Evolutionary conservation across 371 early-diverging fungal genomes (phyloP).

Genomic region (Sporodiniella umbellata): DNA sequence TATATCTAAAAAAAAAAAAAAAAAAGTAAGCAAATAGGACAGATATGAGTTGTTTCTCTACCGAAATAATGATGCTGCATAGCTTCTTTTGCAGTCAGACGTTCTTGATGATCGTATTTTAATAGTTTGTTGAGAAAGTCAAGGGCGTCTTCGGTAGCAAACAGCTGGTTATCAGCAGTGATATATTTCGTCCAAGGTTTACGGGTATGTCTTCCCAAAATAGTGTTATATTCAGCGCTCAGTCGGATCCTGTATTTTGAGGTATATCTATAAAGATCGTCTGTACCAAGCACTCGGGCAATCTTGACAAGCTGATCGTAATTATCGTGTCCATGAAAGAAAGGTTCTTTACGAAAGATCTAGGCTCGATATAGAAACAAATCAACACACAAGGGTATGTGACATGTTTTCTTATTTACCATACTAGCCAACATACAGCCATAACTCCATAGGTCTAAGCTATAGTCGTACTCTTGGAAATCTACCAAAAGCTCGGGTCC

Average conservation of each 20-base stretch:
- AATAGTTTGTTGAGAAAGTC: constrained; percentile 95
- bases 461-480: constrained; percentile 97
- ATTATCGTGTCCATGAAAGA: constrained; percentile 99
- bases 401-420: constrained; percentile 10
- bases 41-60: no score
- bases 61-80: constrained; percentile 94
- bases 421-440: constrained; percentile 99
- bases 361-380: constrained; percentile 38
- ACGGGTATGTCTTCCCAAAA: constrained; percentile 84
- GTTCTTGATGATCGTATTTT: constrained; percentile 97
- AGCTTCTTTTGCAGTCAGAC: constrained; percentile 93
- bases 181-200: constrained; percentile 94
- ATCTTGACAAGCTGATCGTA: constrained; percentile 98
- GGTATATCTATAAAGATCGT: constrained; percentile 88
- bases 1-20: neutral
- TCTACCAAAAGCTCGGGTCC: constrained; percentile 99
- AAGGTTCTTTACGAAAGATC: constrained; percentile 98
- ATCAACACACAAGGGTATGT: neutral
- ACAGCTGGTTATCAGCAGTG: constrained; percentile 83
- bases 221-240: constrained; percentile 83
- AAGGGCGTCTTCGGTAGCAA: constrained; percentile 83
- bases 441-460: constrained; percentile 99
- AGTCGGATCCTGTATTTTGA: constrained; percentile 93
- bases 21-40: no score
- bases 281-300: constrained; percentile 93